A percentile compares a stretch with the other conserved stretches of the same genome.
Evolutionary conservation across 768 basidiomycete species (phyloP).

Genomic region (Tricholoma terreum): DNA sequence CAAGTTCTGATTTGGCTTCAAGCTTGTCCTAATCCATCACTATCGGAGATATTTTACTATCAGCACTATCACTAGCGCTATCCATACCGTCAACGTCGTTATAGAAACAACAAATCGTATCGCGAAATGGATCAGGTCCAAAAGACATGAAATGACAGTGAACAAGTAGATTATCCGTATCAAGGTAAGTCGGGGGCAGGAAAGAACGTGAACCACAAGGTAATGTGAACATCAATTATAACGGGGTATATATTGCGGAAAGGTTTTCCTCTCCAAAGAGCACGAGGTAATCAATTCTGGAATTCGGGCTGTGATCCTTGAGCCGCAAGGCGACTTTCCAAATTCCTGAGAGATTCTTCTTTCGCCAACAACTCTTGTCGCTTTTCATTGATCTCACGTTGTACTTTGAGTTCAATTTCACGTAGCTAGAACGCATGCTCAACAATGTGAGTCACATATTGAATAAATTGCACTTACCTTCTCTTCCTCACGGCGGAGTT

Average conservation of each 20-base stretch:
- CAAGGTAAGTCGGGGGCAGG: slow-evolving; percentile 15
- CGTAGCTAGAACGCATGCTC: slow-evolving; percentile 56
- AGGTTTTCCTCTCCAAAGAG: slow-evolving; percentile 4
- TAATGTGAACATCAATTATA: slow-evolving; percentile 3
- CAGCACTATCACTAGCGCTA: too few relatives aligned
- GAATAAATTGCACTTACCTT: slow-evolving; percentile 50
- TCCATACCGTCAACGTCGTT: neutral
- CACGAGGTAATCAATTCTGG: slow-evolving; percentile 47
- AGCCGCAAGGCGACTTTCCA: slow-evolving; percentile 88
- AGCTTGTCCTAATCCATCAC: slow-evolving; percentile 9
- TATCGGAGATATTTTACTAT: neutral
- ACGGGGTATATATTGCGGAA: slow-evolving; percentile 17
- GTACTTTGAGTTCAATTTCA: slow-evolving; percentile 97
- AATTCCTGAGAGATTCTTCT: slow-evolving; percentile 89
- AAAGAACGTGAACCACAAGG: slow-evolving; percentile 14
- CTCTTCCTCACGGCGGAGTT: slow-evolving; percentile 94
- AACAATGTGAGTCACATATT: slow-evolving; percentile 5
- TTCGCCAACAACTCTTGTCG: slow-evolving; percentile 95
- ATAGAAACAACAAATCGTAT: neutral
- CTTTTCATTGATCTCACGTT: slow-evolving; percentile 97
- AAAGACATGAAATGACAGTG: slow-evolving; percentile 29
- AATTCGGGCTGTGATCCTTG: slow-evolving; percentile 83
- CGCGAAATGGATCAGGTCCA: slow-evolving; percentile 16
- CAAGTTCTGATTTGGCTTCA: slow-evolving; percentile 15
- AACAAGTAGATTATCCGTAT: slow-evolving; percentile 34